These are phyloP conservation scores for Luffa acutangula DNA, from an alignment of 306 rosid species.

Conservation along the genomic window DNA sequence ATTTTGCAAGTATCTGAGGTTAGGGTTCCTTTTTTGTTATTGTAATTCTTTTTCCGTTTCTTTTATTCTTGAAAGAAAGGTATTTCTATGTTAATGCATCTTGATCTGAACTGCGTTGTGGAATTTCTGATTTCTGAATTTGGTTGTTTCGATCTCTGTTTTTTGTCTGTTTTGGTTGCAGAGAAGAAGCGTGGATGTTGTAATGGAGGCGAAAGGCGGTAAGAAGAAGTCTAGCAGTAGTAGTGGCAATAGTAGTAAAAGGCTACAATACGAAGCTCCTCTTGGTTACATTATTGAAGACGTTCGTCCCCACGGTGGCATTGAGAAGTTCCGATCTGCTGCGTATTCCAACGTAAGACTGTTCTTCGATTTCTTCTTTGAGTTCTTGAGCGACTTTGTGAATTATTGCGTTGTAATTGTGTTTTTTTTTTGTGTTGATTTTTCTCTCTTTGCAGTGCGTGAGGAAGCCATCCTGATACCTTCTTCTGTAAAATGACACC, in stretches of 20 bases:
- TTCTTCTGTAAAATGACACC: too few relatives aligned
- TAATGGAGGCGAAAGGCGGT: constrained; percentile 48
- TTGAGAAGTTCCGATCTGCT: constrained; percentile 48
- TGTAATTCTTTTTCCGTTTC: background rate
- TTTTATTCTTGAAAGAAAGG: background rate
- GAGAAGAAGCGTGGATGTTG: constrained; percentile 41
- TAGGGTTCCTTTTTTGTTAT: background rate
- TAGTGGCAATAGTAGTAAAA: constrained; percentile 18
- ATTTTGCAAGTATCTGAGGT: background rate
- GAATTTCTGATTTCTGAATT: background rate
- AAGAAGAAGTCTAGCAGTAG: constrained; percentile 34
- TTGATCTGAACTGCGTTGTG: background rate
- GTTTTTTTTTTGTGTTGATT: background rate
- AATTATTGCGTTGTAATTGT: background rate
- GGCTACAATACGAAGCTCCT: constrained; percentile 39
- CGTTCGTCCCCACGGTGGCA: constrained; percentile 65
- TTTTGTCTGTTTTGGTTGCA: background rate
- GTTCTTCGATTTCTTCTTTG: background rate
- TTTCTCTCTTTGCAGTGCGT: constrained; percentile 27
- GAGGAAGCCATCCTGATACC: constrained; percentile 49
- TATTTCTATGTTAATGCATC: background rate
- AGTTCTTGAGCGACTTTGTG: background rate
- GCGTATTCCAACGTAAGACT: constrained; percentile 52
- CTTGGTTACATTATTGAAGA: constrained; percentile 59
- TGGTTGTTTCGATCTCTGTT: background rate